Base-by-base conservation (phyloP, 192 early-diverging fungal genomes). In the Cetraspora pellucida region DNA sequence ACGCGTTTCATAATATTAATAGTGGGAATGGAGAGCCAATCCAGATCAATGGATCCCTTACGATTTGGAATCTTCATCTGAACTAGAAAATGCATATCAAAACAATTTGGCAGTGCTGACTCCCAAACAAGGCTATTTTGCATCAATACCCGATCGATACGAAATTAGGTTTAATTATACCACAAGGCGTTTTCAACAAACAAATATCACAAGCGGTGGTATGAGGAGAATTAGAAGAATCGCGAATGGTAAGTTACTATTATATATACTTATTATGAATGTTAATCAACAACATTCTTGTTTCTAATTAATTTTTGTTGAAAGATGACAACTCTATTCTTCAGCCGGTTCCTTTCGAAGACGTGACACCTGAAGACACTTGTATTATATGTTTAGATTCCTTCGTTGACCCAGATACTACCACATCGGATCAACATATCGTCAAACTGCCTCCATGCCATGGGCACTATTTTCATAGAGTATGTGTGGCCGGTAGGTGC, bases 21-120 rank as follows among this genome's bases (percentile, higher is more conserved):
- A 76, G 74, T 76, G 74, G 74, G 74, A 76, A 44, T 76, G 74
- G 74, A 54, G 74, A 10, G 74, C 74, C 50, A 76, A 76, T 66
- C 61, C 74, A 52, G 74, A 76, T 66, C 74, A 76, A 66, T 76
- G 74, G 74, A 64, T 76, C 65, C 74, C 74, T 10, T 76, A 66
- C 30, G 74, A 76, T 44, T 66, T 76, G 49, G 61, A 61, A 50
- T 76, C 61, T 11, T 25, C 74, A 19, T 25, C 61, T 11, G 74
- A 76, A 65, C 30, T 76, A 16, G 74, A 76, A 50, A 63, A 76
- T 7, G 60, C 74, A 17, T 76, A 64, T 52, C 74, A 76, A 66
- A 28, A 43, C 5, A 66, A 44, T 21, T 47, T 66, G 25, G n/a
- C 61, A 25, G 27, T 23, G 11, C 21, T 64, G 1, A 9, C 17